Conservation (phyloP, 768 basidiomycete species). For the Phlegmacium glaucopus region DNA sequence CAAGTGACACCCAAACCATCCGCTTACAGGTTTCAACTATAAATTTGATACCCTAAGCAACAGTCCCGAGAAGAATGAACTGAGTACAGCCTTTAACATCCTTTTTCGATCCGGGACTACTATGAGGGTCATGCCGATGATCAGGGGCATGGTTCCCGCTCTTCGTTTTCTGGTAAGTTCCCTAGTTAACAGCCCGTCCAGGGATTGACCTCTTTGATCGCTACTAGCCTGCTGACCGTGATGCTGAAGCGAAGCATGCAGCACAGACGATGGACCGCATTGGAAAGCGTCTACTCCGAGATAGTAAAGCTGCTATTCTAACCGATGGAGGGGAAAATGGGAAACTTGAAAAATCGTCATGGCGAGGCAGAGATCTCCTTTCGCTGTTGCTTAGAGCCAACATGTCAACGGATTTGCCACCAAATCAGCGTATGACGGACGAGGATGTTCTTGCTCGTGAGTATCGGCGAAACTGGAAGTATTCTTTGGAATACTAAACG, state of each 20-base stretch:
- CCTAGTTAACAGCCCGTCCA: not conserved
- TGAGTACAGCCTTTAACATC: conserved; percentile 48
- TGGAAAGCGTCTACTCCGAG: conserved; percentile 42
- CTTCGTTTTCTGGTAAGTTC: conserved; percentile 35
- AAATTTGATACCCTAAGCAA: conserved; percentile 28
- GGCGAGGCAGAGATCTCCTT: conserved; percentile 51
- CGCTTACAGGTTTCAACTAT: conserved; percentile 38
- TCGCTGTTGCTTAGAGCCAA: conserved; percentile 63
- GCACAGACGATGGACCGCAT: conserved; percentile 44
- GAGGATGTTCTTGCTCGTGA: conserved; percentile 56
- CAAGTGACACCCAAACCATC: conserved; percentile 17
- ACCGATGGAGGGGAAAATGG: conserved; percentile 18
- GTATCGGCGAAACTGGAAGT: conserved; percentile 15
- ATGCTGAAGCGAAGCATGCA: conserved; percentile 26
- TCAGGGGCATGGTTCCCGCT: conserved; percentile 32
- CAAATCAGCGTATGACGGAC: conserved; percentile 54
- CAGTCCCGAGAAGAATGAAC: conserved; percentile 39
- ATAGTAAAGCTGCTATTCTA: conserved; percentile 42
- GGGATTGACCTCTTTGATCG: not conserved
- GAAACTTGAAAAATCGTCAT: conserved; percentile 25
- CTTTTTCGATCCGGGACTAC: conserved; percentile 43
- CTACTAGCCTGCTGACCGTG: conserved; percentile 28
- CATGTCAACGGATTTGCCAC: conserved; percentile 55
- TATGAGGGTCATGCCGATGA: conserved; percentile 28
- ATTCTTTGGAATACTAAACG: not conserved